Conservation (phyloP, 805 yeast species). For the Ogataea pini region DNA sequence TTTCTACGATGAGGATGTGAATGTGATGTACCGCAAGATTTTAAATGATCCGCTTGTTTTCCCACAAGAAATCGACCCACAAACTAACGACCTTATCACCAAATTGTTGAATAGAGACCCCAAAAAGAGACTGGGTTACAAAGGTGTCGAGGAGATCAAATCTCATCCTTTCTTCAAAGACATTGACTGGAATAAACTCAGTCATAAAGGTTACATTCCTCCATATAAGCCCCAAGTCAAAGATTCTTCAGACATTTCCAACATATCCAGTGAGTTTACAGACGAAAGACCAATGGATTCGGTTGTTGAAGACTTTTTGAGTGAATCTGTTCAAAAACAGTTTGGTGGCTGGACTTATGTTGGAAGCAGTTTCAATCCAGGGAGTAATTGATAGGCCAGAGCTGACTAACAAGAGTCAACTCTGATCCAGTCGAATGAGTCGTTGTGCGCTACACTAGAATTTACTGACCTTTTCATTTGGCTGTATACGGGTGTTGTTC, state of each 20-base stretch:
- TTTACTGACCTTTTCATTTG: too few species aligned
- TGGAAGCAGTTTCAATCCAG: constrained; percentile 44
- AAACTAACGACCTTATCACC: constrained; percentile 77
- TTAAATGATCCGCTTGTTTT: constrained; percentile 84
- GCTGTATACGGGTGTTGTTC: too few species aligned
- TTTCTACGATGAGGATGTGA: constrained; percentile 90
- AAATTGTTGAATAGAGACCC: constrained; percentile 87
- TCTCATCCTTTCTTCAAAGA: constrained; percentile 83
- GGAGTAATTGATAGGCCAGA: constrained; percentile 9
- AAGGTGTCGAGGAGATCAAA: constrained; percentile 84
- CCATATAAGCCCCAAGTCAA: constrained; percentile 93
- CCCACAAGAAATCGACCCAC: constrained; percentile 83
- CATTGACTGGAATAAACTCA: constrained; percentile 84
- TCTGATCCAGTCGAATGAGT: too few species aligned
- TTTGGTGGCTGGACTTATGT: constrained; percentile 99
- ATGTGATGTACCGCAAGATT: constrained; percentile 92
- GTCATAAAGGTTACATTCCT: constrained; percentile 86
- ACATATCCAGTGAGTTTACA: constrained; percentile 91
- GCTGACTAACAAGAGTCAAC: too few species aligned
- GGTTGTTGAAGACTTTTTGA: constrained; percentile 87
- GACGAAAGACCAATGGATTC: constrained; percentile 92
- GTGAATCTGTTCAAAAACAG: constrained; percentile 95
- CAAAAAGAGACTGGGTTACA: constrained; percentile 66
- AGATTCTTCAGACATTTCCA: constrained; percentile 84
- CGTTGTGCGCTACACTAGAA: too few species aligned